phyloP scores from a whole-genome alignment of 768 basidiomycete species.

The Lentinus tigrinus region DNA sequence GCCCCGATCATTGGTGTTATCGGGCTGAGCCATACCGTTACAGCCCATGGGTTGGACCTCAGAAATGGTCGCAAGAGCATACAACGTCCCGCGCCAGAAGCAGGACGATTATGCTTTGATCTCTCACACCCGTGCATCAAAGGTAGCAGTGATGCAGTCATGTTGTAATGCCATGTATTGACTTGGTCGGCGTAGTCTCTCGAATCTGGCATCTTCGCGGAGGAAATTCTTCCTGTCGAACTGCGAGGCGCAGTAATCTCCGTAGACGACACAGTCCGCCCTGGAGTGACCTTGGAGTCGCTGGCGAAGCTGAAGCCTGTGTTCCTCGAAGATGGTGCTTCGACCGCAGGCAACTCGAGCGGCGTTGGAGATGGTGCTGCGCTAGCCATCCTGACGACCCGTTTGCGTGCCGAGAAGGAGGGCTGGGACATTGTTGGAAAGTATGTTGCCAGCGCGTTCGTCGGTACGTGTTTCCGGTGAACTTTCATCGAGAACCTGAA shows the following conservation, averaged over 20 bases:
- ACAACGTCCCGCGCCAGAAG: slow-evolving; percentile 71
- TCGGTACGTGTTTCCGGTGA: slow-evolving; percentile 49
- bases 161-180: neutral
- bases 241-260: slow-evolving; percentile 65
- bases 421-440: slow-evolving; percentile 82
- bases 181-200: slow-evolving; percentile 38
- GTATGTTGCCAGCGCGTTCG: slow-evolving; percentile 74
- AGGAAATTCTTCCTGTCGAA: slow-evolving; percentile 89
- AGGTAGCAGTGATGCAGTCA: slow-evolving; percentile 36
- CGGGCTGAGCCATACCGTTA: slow-evolving; percentile 1
- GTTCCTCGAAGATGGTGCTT: slow-evolving; percentile 77
- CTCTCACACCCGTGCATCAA: slow-evolving; percentile 78
- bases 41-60: slow-evolving; percentile 97
- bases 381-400: slow-evolving; percentile 76
- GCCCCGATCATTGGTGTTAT: neutral
- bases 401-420: slow-evolving; percentile 71
- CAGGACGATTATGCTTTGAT: slow-evolving; percentile 91
- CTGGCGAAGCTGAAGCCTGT: slow-evolving; percentile 81
- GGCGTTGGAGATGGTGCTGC: slow-evolving; percentile 94
- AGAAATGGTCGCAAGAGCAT: slow-evolving; percentile 83
- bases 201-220: slow-evolving; percentile 68
- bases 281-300: slow-evolving; percentile 75
- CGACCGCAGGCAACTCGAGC: slow-evolving; percentile 83
- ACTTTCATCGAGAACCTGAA: neutral
- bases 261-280: slow-evolving; percentile 85